Evolutionary conservation across 2,329 filamentous ascomycete genomes (phyloP).

Genomic region (Verruconis gallopava): DNA sequence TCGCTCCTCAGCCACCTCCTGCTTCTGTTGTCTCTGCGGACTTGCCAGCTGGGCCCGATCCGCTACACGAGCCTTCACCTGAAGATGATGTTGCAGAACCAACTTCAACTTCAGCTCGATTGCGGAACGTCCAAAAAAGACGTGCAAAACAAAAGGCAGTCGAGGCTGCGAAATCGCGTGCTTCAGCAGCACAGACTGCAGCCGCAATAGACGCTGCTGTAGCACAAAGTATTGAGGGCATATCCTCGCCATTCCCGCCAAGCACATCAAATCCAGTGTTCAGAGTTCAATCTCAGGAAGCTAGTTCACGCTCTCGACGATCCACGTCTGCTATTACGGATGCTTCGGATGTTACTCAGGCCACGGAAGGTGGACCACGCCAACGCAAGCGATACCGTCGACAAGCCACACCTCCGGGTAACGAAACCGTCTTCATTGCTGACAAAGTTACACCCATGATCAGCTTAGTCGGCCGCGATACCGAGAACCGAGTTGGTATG

Average conservation of each 20-base stretch:
- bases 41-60: background rate
- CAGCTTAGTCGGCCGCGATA: slow-evolving; percentile 49
- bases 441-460: slow-evolving; percentile 55
- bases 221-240: slow-evolving; percentile 2
- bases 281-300: background rate
- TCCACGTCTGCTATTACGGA: background rate
- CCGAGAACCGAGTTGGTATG: slow-evolving; percentile 5
- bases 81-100: background rate
- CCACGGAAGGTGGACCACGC: background rate
- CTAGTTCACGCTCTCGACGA: background rate
- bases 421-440: slow-evolving; percentile 50
- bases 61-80: background rate
- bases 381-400: slow-evolving; percentile 19
- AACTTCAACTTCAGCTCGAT: background rate
- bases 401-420: slow-evolving; percentile 48
- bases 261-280: background rate
- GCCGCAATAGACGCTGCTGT: slow-evolving; percentile 3
- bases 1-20: background rate
- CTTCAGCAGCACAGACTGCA: background rate
- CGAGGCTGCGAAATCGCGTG: background rate
- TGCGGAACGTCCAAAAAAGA: slow-evolving; percentile 6
- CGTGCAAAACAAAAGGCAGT: slow-evolving; percentile 6
- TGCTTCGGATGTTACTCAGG: background rate
- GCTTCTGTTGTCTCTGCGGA: background rate
- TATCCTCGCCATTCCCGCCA: background rate